phyloP scores from a whole-genome alignment of 202 grass and related monocot genomes.

The Hordeum pubiflorum region DNA sequence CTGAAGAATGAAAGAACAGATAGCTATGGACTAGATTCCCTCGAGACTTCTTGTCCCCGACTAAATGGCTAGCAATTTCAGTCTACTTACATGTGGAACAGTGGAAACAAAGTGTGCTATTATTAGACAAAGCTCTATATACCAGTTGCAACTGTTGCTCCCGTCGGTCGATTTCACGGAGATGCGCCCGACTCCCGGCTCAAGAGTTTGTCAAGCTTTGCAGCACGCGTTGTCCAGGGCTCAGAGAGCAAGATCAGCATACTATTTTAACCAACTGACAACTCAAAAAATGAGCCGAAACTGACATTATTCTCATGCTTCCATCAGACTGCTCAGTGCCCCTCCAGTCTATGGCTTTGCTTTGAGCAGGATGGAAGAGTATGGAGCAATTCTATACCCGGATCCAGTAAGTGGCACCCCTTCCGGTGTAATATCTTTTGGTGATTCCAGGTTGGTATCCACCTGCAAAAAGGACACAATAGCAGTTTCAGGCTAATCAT shows the following conservation, averaged over 20 bases:
- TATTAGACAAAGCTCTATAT: background rate
- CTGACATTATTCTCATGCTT: slow-evolving; percentile 21
- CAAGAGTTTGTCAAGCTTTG: background rate
- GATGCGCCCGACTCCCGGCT: background rate
- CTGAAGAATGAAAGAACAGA: background rate
- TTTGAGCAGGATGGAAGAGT: slow-evolving; percentile 77
- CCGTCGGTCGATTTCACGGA: background rate
- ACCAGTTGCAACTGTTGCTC: background rate
- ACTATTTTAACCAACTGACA: slow-evolving; percentile 7
- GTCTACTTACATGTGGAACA: background rate
- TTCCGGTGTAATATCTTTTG: slow-evolving; percentile 62
- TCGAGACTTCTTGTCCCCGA: background rate
- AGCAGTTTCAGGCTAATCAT: slow-evolving; percentile 9
- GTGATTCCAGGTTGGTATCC: slow-evolving; percentile 86
- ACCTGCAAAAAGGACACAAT: slow-evolving; percentile 33
- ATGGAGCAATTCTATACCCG: slow-evolving; percentile 64
- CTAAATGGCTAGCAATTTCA: background rate
- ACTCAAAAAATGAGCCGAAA: background rate
- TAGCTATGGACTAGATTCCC: background rate
- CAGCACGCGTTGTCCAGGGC: background rate
- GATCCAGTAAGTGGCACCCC: slow-evolving; percentile 38
- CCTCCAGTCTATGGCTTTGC: slow-evolving; percentile 44
- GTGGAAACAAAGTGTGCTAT: background rate
- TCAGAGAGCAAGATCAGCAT: background rate
- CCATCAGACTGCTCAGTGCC: background rate